A percentile compares a stretch with the other conserved stretches of the same genome.
phyloP scores from a whole-genome alignment of 192 early-diverging fungal species.

The Endogone sp. region DNA sequence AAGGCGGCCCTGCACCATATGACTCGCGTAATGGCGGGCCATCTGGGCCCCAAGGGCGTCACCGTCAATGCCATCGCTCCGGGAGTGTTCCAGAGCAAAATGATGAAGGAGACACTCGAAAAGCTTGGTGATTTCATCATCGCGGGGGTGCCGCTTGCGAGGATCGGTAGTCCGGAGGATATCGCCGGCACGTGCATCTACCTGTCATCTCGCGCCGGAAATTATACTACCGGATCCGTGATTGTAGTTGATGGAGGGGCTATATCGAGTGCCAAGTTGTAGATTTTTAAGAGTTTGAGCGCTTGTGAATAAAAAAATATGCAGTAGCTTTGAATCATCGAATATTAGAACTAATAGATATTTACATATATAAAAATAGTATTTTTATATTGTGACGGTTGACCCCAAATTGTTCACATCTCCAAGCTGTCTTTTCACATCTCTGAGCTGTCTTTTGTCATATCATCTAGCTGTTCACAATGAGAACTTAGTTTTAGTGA shows the following conservation, averaged over 20 bases:
- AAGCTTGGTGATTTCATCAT: slow-evolving; percentile 50
- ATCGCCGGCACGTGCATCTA: slow-evolving; percentile 83
- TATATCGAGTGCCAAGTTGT: slow-evolving; percentile 36
- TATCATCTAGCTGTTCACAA: too few relatives aligned
- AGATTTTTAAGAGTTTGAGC: too few relatives aligned
- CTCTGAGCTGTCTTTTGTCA: too few relatives aligned
- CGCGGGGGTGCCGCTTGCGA: slow-evolving; percentile 54
- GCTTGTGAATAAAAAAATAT: neutral
- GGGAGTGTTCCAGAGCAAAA: slow-evolving; percentile 71
- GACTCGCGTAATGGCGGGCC: slow-evolving; percentile 59
- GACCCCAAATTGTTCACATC: too few relatives aligned
- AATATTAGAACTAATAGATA: too few relatives aligned
- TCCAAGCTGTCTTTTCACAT: too few relatives aligned
- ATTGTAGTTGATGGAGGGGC: slow-evolving; percentile 84
- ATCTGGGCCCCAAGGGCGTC: slow-evolving; percentile 53
- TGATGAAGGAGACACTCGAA: slow-evolving; percentile 67
- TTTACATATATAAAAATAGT: too few relatives aligned
- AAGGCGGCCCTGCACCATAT: slow-evolving; percentile 80
- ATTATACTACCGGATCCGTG: slow-evolving; percentile 78
- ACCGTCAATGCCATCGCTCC: slow-evolving; percentile 70
- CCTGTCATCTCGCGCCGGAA: slow-evolving; percentile 66
- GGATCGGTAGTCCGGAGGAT: slow-evolving; percentile 81
- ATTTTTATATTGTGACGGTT: too few relatives aligned
- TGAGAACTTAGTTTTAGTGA: too few relatives aligned
- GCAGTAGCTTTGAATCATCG: slow-evolving; percentile 5